phyloP scores from a whole-genome alignment of 495 filamentous ascomycete genomes.

The Penicillium crystallinum region DNA sequence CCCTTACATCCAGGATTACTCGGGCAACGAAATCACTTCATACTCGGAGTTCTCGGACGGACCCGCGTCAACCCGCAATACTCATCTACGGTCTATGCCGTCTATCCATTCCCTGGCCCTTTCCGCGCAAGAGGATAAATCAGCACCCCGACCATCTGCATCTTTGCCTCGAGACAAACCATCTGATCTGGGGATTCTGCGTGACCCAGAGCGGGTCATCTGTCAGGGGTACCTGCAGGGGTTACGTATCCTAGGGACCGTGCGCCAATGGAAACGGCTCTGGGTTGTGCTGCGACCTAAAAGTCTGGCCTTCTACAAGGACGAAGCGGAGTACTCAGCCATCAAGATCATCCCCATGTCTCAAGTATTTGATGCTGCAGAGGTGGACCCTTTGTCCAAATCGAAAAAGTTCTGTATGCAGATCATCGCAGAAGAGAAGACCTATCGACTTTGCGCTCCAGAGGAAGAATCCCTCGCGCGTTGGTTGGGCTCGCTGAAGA shows the following conservation, averaged over 20 bases:
- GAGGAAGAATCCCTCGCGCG: slow-evolving; percentile 79
- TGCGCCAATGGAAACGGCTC: slow-evolving; percentile 89
- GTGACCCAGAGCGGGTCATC: slow-evolving; percentile 69
- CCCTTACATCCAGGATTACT: slow-evolving; percentile 65
- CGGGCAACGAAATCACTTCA: slow-evolving; percentile 80
- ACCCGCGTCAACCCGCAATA: slow-evolving; percentile 23
- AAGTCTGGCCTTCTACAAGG: slow-evolving; percentile 87
- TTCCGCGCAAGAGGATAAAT: slow-evolving; percentile 25
- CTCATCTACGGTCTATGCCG: slow-evolving; percentile 29
- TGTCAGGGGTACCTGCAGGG: slow-evolving; percentile 90
- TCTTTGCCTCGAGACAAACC: slow-evolving; percentile 46
- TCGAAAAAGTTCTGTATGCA: slow-evolving; percentile 86
- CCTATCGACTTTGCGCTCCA: slow-evolving; percentile 76
- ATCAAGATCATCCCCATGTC: slow-evolving; percentile 74
- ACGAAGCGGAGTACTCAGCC: slow-evolving; percentile 86
- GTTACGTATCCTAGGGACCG: slow-evolving; percentile 77
- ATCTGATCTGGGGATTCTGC: slow-evolving; percentile 49
- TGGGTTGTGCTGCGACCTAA: slow-evolving; percentile 91
- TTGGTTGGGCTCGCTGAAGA: slow-evolving; percentile 87
- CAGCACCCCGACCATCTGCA: slow-evolving; percentile 11
- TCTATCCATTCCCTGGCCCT: slow-evolving; percentile 31
- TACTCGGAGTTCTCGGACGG: slow-evolving; percentile 88
- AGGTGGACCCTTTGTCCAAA: slow-evolving; percentile 80
- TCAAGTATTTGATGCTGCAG: slow-evolving; percentile 83
- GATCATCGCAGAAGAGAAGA: slow-evolving; percentile 91